phyloP scores from a whole-genome alignment of 495 filamentous ascomycete genomes.

The Platismatia glauca region DNA sequence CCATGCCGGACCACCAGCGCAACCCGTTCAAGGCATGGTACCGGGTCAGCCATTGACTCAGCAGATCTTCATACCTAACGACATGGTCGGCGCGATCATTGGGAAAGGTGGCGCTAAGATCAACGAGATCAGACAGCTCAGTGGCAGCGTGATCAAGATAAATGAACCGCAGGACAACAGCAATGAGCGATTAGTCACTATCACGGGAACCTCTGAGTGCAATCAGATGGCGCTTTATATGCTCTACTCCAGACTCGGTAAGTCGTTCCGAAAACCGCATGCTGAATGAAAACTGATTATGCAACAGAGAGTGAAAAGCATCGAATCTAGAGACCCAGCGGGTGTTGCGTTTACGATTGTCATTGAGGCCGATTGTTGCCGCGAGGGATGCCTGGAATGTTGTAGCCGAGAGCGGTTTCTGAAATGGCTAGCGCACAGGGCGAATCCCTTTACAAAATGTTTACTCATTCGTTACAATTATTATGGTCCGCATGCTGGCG shows the following conservation, averaged over 20 bases:
- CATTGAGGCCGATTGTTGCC: conserved; percentile 6
- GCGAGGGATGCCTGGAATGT: conserved; percentile 11
- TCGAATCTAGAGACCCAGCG: conserved; percentile 42
- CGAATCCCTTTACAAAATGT: background rate
- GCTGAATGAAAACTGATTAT: conserved; percentile 25
- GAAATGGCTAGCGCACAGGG: background rate
- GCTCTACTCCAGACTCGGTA: conserved; percentile 94
- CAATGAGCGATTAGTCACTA: conserved; percentile 94
- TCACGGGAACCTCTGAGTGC: conserved; percentile 94
- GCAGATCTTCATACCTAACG: conserved; percentile 98
- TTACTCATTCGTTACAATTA: background rate
- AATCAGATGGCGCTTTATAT: conserved; percentile 99
- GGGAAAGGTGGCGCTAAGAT: conserved; percentile 98
- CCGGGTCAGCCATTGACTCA: conserved; percentile 87
- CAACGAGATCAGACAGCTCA: conserved; percentile 95
- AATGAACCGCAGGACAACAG: conserved; percentile 98
- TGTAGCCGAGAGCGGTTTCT: conserved; percentile 2
- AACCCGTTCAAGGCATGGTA: conserved; percentile 65
- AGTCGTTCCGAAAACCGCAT: conserved; percentile 34
- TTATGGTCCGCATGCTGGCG: background rate
- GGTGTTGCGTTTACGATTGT: background rate
- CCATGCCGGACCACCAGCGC: conserved; percentile 48
- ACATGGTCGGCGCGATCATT: conserved; percentile 99
- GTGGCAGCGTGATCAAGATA: conserved; percentile 98
- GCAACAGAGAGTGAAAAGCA: conserved; percentile 75